Percentiles rank a stretch among this genome's conserved stretches.
Conservation (phyloP, 306 rosid genomes). For the Quercus parvula region DNA sequence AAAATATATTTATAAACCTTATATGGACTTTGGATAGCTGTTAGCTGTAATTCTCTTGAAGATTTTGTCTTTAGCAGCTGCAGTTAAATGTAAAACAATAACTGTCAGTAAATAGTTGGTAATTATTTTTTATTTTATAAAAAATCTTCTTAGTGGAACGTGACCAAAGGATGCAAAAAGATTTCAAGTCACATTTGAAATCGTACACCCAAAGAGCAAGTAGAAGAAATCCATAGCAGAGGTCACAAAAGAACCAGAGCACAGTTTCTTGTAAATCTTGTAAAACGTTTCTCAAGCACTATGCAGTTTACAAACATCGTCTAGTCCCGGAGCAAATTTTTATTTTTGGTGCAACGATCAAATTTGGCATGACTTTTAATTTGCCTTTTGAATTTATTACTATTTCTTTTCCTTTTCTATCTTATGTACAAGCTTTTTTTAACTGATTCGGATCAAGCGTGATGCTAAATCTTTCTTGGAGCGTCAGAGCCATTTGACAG, state of each 20-base stretch:
- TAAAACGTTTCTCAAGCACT: background rate
- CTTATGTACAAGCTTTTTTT: constrained; percentile 25
- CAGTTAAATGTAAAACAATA: background rate
- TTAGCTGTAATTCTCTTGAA: constrained; percentile 12
- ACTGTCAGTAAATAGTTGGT: background rate
- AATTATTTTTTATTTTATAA: background rate
- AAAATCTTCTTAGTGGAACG: background rate
- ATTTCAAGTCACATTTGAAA: background rate
- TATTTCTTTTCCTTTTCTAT: background rate
- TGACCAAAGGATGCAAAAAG: background rate
- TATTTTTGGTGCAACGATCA: background rate
- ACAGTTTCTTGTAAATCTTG: background rate
- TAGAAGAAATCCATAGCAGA: background rate
- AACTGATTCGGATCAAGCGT: constrained; percentile 23
- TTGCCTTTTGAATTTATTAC: constrained; percentile 12
- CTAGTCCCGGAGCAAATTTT: background rate
- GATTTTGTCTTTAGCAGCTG: constrained; percentile 11
- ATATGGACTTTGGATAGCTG: constrained; percentile 3
- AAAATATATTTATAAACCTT: background rate
- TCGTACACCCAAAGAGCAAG: background rate
- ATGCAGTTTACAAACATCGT: background rate
- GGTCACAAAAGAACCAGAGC: background rate
- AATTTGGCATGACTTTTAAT: background rate
- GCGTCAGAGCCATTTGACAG: constrained; percentile 52
- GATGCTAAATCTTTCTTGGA: constrained; percentile 35